phyloP scores from a whole-genome alignment of 2,329 filamentous ascomycete species.

The Corinectria fuckeliana region DNA sequence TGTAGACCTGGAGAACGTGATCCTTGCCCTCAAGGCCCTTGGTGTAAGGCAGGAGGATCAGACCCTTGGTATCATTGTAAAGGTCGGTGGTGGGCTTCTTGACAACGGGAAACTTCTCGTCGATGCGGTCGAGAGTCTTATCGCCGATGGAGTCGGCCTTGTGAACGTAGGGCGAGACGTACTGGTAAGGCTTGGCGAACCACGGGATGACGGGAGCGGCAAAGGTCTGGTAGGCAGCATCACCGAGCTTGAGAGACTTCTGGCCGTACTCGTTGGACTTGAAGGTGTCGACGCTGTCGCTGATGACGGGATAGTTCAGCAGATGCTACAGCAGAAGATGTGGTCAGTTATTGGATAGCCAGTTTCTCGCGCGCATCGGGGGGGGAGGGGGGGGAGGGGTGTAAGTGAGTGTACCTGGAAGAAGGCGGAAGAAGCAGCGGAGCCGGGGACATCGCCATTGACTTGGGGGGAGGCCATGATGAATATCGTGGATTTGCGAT shows the following conservation, averaged over 20 bases:
- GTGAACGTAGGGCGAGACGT: constrained; percentile 82
- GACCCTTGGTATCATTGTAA: constrained; percentile 66
- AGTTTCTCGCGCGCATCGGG: background rate
- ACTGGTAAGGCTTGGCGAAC: constrained; percentile 78
- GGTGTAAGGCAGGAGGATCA: constrained; percentile 68
- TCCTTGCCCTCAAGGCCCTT: constrained; percentile 67
- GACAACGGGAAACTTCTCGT: constrained; percentile 73
- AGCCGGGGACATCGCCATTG: constrained; percentile 57
- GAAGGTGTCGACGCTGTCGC: constrained; percentile 78
- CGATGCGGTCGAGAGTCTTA: constrained; percentile 71
- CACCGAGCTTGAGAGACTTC: constrained; percentile 78
- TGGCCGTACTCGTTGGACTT: constrained; percentile 83
- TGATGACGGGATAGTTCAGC: constrained; percentile 81
- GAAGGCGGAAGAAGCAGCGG: constrained; percentile 55
- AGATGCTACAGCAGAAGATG: constrained; percentile 67
- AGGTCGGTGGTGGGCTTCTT: constrained; percentile 78
- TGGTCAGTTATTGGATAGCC: constrained; percentile 1
- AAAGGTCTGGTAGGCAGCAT: constrained; percentile 77
- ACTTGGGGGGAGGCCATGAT: constrained; percentile 52
- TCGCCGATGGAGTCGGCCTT: constrained; percentile 82
- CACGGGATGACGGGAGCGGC: constrained; percentile 76
- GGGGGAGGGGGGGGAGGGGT: background rate
- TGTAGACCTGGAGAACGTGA: constrained; percentile 64
- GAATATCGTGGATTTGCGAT: constrained; percentile 35
- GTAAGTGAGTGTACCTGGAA: constrained; percentile 55